These are phyloP conservation scores for Calendula officinalis DNA, from an alignment of 129 eudicot genomes.

Conservation along the genomic window DNA sequence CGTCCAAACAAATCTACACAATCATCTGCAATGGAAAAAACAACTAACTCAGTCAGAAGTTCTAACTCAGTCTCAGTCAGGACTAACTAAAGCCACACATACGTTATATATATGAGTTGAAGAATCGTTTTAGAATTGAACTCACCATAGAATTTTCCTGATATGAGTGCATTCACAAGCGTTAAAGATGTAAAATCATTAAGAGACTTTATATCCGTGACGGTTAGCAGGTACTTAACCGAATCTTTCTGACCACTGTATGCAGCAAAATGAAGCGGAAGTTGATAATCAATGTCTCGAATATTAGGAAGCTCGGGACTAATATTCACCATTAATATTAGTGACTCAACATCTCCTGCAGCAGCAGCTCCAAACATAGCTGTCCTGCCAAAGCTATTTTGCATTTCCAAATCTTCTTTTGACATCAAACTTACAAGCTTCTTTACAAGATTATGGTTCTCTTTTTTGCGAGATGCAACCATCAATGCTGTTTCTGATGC, in stretches of 20 bases:
- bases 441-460: not conserved
- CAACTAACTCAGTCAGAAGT: too few species aligned
- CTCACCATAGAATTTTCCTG: slow-evolving; percentile 24
- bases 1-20: slow-evolving; percentile 19
- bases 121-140: not conserved
- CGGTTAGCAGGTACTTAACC: slow-evolving; percentile 1
- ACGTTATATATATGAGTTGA: too few species aligned
- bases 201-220: slow-evolving; percentile 1
- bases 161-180: slow-evolving; percentile 13
- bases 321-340: slow-evolving; percentile 12
- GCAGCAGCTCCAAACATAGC: slow-evolving; percentile 17
- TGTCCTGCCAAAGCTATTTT: slow-evolving; percentile 20
- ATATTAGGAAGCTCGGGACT: slow-evolving; percentile 14
- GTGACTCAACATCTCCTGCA: slow-evolving; percentile 6
- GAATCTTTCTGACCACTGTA: not conserved
- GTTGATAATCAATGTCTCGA: slow-evolving; percentile 3
- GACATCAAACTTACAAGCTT: slow-evolving; percentile 15
- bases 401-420: slow-evolving; percentile 15
- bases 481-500: slow-evolving; percentile 25
- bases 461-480: slow-evolving; percentile 8
- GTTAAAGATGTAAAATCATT: not conserved
- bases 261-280: slow-evolving; percentile 20
- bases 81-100: too few species aligned
- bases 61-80: not conserved
- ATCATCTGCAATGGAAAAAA: slow-evolving; percentile 14